A percentile compares a stretch with the other conserved stretches of the same genome.
phyloP scores from a whole-genome alignment of 1,139 yeast species.

The Suhomyces maxii region DNA sequence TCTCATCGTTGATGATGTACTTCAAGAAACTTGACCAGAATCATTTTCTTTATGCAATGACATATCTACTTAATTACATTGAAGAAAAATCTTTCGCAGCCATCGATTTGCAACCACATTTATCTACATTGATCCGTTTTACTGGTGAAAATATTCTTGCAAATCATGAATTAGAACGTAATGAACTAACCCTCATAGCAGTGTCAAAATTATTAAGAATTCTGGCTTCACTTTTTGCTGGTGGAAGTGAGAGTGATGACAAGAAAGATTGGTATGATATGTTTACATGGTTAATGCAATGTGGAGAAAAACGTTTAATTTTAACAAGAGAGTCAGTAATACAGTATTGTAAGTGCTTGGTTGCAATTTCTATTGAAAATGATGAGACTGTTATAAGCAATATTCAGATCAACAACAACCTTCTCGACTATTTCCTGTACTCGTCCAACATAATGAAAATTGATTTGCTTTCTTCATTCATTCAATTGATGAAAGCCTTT shows the following conservation, averaged over 20 bases:
- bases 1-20: constrained; percentile 6
- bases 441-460: constrained; percentile 23
- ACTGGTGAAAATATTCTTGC: constrained; percentile 35
- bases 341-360: constrained; percentile 22
- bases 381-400: constrained; percentile 13
- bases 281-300: constrained; percentile 31
- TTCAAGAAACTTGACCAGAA: constrained; percentile 4
- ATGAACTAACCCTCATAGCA: constrained; percentile 31
- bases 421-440: constrained; percentile 14
- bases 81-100: neutral
- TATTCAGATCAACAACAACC: constrained; percentile 11
- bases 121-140: constrained; percentile 21
- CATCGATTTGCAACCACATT: neutral
- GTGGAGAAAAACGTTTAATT: constrained; percentile 30
- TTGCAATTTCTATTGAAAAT: constrained; percentile 13
- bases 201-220: constrained; percentile 26
- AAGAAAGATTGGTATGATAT: constrained; percentile 38
- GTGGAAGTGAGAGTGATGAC: constrained; percentile 16
- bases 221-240: constrained; percentile 15
- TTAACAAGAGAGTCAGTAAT: constrained; percentile 21
- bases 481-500: constrained; percentile 4
- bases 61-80: constrained; percentile 5
- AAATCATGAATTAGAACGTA: constrained; percentile 31
- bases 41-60: constrained; percentile 6
- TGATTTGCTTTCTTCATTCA: constrained; percentile 11